Percentiles rank a stretch among this genome's conserved stretches.
Conservation (phyloP, 2,329 filamentous ascomycete species). For the Lasiodiplodia sp. region DNA sequence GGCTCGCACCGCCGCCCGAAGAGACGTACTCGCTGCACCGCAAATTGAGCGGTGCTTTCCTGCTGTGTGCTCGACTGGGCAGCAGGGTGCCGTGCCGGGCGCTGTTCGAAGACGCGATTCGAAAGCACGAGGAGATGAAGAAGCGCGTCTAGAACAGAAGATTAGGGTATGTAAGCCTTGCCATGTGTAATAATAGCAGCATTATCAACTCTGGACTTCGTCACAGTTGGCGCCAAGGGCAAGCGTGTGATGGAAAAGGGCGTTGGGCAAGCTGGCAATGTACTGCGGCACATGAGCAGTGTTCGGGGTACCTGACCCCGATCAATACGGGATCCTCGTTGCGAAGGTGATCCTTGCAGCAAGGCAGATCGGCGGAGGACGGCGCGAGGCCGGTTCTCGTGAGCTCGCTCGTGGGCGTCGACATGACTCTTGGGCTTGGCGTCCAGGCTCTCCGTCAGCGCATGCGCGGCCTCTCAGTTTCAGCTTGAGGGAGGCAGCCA, state of each 20-base stretch:
- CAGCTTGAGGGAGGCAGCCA: not conserved
- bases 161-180: not conserved
- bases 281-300: not conserved
- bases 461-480: not conserved
- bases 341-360: not conserved
- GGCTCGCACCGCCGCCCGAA: constrained; percentile 89
- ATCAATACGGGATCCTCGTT: not conserved
- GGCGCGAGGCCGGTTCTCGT: not conserved
- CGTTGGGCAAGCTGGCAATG: not conserved
- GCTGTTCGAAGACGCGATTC: constrained; percentile 71
- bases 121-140: constrained; percentile 39
- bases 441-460: not conserved
- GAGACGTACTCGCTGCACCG: constrained; percentile 96
- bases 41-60: constrained; percentile 92
- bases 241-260: not conserved
- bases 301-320: constrained; percentile 7
- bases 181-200: constrained; percentile 19
- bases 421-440: constrained; percentile 7
- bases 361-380: not conserved
- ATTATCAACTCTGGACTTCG: not conserved
- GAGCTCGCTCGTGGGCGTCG: not conserved
- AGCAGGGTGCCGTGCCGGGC: constrained; percentile 82
- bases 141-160: not conserved
- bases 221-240: constrained; percentile 4
- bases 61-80: constrained; percentile 86